A percentile compares a stretch with the other conserved stretches of the same genome.
phyloP scores from a whole-genome alignment of 805 yeast genomes.

The Monosporozyma aquatica region DNA sequence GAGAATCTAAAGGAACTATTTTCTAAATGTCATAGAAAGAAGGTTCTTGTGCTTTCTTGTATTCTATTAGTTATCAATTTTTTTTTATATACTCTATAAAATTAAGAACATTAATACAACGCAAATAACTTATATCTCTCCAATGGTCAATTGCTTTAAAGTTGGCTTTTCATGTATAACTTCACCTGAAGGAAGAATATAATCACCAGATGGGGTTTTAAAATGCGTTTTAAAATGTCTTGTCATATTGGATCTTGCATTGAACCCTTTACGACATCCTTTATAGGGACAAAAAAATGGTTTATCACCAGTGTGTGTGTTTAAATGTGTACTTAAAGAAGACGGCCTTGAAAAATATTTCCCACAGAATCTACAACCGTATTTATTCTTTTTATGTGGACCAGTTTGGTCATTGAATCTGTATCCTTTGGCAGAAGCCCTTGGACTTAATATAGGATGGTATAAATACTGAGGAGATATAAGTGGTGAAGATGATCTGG shows the following conservation, averaged over 20 bases:
- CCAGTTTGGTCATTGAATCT: no score
- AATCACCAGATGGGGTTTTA: conserved; percentile 14
- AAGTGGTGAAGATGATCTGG: background rate
- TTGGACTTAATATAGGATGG: background rate
- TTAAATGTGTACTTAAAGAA: conserved; percentile 67
- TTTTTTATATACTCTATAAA: no score
- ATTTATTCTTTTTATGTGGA: conserved; percentile 9
- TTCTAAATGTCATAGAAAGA: no score
- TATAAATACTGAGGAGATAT: no score
- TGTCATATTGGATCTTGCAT: conserved; percentile 27
- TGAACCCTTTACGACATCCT: conserved; percentile 58
- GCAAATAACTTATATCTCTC: no score
- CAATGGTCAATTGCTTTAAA: conserved; percentile 10
- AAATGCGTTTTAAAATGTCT: conserved; percentile 26
- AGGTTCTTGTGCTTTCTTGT: no score
- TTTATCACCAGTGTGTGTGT: conserved; percentile 82
- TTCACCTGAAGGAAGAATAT: conserved; percentile 17
- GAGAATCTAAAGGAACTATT: no score
- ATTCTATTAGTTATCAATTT: no score
- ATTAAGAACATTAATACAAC: no score
- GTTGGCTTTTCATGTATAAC: conserved; percentile 11
- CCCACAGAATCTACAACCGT: conserved; percentile 62
- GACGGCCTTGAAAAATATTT: conserved; percentile 83
- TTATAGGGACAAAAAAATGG: conserved; percentile 66
- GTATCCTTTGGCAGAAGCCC: background rate